Conservation (phyloP, 2,329 filamentous ascomycete genomes). For the Xylariaceae sp. region DNA sequence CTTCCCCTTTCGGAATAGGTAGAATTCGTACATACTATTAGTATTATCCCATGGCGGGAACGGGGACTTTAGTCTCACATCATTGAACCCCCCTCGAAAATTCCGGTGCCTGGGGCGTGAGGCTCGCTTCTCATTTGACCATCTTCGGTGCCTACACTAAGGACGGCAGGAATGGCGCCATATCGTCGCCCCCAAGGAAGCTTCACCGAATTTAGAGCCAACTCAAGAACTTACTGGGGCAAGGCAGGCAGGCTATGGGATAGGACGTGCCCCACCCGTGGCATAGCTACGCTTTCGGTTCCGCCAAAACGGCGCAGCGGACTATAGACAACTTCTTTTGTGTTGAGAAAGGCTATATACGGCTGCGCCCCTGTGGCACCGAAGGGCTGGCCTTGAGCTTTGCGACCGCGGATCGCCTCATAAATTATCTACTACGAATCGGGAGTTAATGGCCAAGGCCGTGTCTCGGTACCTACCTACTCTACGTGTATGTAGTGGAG, state of each 20-base stretch:
- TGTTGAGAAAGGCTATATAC: not conserved
- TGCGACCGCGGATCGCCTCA: not conserved
- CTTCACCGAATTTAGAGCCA: too few relatives aligned
- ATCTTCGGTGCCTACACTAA: too few relatives aligned
- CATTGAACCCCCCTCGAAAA: not conserved
- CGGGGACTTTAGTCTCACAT: not conserved
- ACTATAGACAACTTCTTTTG: not conserved
- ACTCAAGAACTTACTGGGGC: too few relatives aligned
- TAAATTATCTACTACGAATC: not conserved
- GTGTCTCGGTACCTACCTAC: not conserved
- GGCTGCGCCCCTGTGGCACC: not conserved
- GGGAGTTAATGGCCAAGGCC: not conserved
- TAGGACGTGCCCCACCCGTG: too few relatives aligned
- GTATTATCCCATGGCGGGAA: not conserved
- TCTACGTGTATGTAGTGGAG: too few relatives aligned
- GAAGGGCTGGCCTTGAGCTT: not conserved
- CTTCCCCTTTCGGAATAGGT: slow-evolving; percentile 2
- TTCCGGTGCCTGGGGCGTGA: not conserved
- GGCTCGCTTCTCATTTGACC: not conserved
- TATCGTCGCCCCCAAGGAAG: too few relatives aligned
- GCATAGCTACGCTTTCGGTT: too few relatives aligned
- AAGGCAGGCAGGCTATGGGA: too few relatives aligned
- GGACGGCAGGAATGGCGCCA: too few relatives aligned
- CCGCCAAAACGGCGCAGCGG: too few relatives aligned
- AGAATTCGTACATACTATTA: too few relatives aligned